These are phyloP conservation scores for Cicer yamashitae DNA, from an alignment of 306 rosid genomes.

Conservation along the genomic window DNA sequence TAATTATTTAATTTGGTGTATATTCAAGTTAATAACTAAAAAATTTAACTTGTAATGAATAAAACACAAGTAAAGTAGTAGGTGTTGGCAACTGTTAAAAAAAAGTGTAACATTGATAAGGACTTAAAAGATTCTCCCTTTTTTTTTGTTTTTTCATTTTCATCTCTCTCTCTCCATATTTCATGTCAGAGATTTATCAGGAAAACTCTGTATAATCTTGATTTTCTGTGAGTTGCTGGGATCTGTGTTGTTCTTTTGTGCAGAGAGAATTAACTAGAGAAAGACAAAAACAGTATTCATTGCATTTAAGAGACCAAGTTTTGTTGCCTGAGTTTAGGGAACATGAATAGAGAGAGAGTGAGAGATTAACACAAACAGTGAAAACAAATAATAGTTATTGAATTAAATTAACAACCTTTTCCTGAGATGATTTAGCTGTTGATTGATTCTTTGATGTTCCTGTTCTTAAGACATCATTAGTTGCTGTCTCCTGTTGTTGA, in stretches of 20 bases:
- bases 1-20: constrained; percentile 38
- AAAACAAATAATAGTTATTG: constrained; percentile 19
- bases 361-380: constrained; percentile 45
- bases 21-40: constrained; percentile 27
- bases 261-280: constrained; percentile 26
- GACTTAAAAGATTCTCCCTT: constrained; percentile 77
- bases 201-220: constrained; percentile 64
- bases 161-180: constrained; percentile 39
- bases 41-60: constrained; percentile 16
- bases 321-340: constrained; percentile 47
- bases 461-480: constrained; percentile 51
- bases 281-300: neutral
- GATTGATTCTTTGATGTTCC: constrained; percentile 64
- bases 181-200: constrained; percentile 71
- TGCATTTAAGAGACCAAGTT: constrained; percentile 55
- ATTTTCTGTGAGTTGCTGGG: constrained; percentile 79
- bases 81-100: constrained; percentile 50
- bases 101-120: constrained; percentile 52
- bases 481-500: constrained; percentile 56
- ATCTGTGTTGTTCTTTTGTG: constrained; percentile 69
- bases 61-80: constrained; percentile 43
- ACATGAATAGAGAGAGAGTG: constrained; percentile 32
- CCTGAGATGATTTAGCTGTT: constrained; percentile 61
- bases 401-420: constrained; percentile 61
- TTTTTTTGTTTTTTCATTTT: constrained; percentile 45